These are phyloP conservation scores for Fusarium sp. DNA, from an alignment of 2,329 filamentous ascomycete genomes.

Conservation along the genomic window DNA sequence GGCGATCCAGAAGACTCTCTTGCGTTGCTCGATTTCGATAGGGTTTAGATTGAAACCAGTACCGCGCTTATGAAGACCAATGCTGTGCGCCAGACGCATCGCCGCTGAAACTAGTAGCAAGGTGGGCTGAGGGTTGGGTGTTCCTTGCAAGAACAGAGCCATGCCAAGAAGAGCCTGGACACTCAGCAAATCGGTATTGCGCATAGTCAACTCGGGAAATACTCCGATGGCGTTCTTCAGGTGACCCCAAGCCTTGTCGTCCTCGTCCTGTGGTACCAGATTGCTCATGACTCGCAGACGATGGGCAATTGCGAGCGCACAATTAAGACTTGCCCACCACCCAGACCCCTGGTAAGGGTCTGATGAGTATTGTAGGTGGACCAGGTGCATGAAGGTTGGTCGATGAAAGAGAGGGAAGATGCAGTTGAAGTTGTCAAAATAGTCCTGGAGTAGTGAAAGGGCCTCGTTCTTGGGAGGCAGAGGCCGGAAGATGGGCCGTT, in stretches of 20 bases:
- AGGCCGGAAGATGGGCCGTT: conserved; percentile 83
- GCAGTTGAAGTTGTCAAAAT: conserved; percentile 98
- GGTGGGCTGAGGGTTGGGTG: conserved; percentile 94
- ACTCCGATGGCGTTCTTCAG: conserved; percentile 97
- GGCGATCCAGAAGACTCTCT: conserved; percentile 75
- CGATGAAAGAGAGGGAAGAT: conserved; percentile 98
- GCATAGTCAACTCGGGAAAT: conserved; percentile 92
- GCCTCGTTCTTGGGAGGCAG: conserved; percentile 90
- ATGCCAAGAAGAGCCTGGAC: conserved; percentile 95
- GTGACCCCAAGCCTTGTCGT: conserved; percentile 94
- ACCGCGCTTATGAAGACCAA: conserved; percentile 93
- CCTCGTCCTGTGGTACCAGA: conserved; percentile 88
- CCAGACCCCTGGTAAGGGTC: conserved; percentile 95
- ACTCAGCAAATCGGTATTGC: conserved; percentile 93
- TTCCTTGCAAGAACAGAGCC: conserved; percentile 94
- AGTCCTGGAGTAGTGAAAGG: conserved; percentile 89
- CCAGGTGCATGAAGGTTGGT: conserved; percentile 97
- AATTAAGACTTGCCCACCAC: conserved; percentile 98
- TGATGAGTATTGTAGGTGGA: conserved; percentile 91
- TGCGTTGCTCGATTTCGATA: conserved; percentile 91
- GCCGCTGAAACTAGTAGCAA: conserved; percentile 93
- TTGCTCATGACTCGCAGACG: conserved; percentile 96
- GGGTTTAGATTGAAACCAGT: conserved; percentile 94
- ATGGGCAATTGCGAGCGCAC: conserved; percentile 92
- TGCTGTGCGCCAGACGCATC: conserved; percentile 90